phyloP scores from a whole-genome alignment of 768 basidiomycete species.

The Lanmaoa pseudosensibilis region DNA sequence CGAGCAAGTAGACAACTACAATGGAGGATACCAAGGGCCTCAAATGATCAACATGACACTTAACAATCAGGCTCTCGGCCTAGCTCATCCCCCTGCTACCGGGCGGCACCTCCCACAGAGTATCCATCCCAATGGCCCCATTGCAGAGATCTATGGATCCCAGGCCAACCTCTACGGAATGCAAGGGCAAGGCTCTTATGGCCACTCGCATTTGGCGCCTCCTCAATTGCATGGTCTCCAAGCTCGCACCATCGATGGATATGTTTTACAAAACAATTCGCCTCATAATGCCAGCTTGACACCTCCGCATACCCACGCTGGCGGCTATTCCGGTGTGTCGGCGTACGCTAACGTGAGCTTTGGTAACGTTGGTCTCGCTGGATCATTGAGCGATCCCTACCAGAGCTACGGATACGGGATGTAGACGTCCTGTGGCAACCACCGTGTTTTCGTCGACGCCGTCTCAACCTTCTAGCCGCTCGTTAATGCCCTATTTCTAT shows the following conservation, averaged over 20 bases:
- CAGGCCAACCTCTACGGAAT: conserved; percentile 64
- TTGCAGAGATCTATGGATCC: conserved; percentile 65
- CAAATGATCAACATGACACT: conserved; percentile 59
- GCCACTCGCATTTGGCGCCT: conserved; percentile 51
- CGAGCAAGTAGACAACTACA: conserved; percentile 76
- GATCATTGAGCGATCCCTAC: conserved; percentile 71
- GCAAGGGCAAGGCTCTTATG: conserved; percentile 55
- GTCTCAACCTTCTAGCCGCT: conserved; percentile 20
- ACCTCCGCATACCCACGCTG: conserved; percentile 53
- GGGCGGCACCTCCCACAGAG: conserved; percentile 59
- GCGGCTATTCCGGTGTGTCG: conserved; percentile 58
- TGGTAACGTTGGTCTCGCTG: conserved; percentile 46
- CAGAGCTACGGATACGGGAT: conserved; percentile 80
- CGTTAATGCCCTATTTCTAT: conserved; percentile 38
- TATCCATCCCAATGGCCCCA: conserved; percentile 51
- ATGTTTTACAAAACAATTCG: conserved; percentile 74
- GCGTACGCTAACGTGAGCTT: conserved; percentile 55
- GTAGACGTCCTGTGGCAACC: conserved; percentile 42
- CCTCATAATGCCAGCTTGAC: conserved; percentile 64
- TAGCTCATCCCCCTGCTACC: conserved; percentile 39
- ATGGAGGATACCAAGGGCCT: conserved; percentile 56
- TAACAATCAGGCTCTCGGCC: conserved; percentile 54
- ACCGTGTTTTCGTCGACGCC: conserved; percentile 30
- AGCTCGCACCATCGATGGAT: conserved; percentile 75
- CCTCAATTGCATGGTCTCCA: conserved; percentile 61